Conservation (phyloP, 495 filamentous ascomycete genomes). For the Evansstolkia leycettana region DNA sequence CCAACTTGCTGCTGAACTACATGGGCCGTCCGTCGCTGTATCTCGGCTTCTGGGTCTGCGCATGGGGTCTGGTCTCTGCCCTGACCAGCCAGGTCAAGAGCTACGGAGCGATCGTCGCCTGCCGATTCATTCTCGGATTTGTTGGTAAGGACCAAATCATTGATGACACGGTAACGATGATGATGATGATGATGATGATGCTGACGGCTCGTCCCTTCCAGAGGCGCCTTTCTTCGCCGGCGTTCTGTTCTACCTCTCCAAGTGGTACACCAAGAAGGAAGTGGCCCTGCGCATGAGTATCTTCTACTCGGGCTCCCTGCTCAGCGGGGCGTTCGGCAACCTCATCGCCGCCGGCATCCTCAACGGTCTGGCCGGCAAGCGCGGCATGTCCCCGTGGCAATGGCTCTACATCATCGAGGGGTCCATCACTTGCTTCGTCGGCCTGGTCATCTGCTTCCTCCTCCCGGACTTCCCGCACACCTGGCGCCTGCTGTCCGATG, state of each 20-base stretch:
- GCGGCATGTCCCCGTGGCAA: slow-evolving; percentile 35
- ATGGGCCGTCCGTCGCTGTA: slow-evolving; percentile 37
- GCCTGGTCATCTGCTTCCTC: slow-evolving; percentile 23
- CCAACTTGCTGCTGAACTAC: slow-evolving; percentile 48
- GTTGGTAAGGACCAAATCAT: slow-evolving; percentile 14
- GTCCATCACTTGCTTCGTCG: slow-evolving; percentile 27
- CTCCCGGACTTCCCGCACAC: slow-evolving; percentile 40
- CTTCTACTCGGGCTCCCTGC: slow-evolving; percentile 54
- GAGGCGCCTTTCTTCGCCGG: slow-evolving; percentile 39
- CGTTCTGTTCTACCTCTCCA: slow-evolving; percentile 41
- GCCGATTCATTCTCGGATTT: slow-evolving; percentile 40
- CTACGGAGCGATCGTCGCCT: slow-evolving; percentile 41
- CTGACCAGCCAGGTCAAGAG: slow-evolving; percentile 38
- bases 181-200: no score
- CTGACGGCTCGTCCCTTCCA: no score
- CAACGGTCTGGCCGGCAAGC: slow-evolving; percentile 23
- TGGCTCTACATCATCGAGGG: slow-evolving; percentile 43
- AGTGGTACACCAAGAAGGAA: slow-evolving; percentile 49
- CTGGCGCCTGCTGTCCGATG: slow-evolving; percentile 30
- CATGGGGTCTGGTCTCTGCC: slow-evolving; percentile 41
- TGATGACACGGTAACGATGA: not conserved
- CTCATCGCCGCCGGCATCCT: slow-evolving; percentile 46
- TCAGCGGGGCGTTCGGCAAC: slow-evolving; percentile 53
- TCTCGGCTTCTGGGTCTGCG: slow-evolving; percentile 36
- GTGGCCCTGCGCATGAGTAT: slow-evolving; percentile 46